These are phyloP conservation scores for Hygrocybe punicea DNA, from an alignment of 768 basidiomycete species.

Conservation along the genomic window DNA sequence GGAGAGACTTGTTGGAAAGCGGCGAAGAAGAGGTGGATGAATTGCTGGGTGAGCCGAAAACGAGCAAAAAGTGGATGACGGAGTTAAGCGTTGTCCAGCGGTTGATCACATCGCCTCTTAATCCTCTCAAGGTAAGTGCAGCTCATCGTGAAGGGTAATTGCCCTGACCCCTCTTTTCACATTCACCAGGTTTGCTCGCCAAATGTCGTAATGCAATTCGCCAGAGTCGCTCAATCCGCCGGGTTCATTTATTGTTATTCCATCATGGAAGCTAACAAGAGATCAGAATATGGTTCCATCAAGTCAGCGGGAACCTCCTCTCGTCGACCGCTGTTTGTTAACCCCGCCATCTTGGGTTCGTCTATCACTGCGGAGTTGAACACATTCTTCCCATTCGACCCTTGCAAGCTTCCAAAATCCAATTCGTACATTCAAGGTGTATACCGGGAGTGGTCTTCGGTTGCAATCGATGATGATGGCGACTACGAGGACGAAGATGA, in stretches of 20 bases:
- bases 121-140: constrained; percentile 76
- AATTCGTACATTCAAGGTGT: constrained; percentile 72
- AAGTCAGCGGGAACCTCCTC: constrained; percentile 14
- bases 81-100: constrained; percentile 76
- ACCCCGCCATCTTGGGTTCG: constrained; percentile 30
- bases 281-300: constrained; percentile 48
- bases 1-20: constrained; percentile 77
- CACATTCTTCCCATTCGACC: constrained; percentile 98
- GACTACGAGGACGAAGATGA: constrained; percentile 64
- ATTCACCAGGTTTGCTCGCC: constrained; percentile 92
- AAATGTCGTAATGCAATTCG: constrained; percentile 90
- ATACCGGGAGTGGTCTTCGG: constrained; percentile 87
- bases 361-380: constrained; percentile 68
- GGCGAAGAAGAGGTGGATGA: constrained; percentile 56
- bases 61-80: constrained; percentile 75
- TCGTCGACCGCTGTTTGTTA: constrained; percentile 11
- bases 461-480: constrained; percentile 72
- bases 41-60: constrained; percentile 20
- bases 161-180: constrained; percentile 3
- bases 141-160: background rate
- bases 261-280: constrained; percentile 84
- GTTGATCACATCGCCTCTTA: constrained; percentile 75
- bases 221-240: constrained; percentile 85
- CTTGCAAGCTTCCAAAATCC: constrained; percentile 84
- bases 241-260: constrained; percentile 93